These are phyloP conservation scores for Zanthoxylum bungeanum DNA, from an alignment of 345 rosid genomes.

Conservation along the genomic window DNA sequence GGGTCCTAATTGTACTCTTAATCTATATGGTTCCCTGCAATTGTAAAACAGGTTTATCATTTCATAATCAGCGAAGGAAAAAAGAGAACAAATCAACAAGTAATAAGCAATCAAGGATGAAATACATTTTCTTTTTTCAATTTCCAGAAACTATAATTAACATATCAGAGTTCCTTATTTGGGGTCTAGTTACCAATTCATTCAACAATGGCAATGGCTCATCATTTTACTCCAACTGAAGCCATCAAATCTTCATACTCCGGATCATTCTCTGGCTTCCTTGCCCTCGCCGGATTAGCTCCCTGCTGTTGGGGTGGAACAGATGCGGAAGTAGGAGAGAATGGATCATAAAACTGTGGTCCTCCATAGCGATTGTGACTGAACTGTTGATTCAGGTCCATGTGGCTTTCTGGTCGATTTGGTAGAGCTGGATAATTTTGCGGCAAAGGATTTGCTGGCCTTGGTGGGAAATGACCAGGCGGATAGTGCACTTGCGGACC, in stretches of 20 bases:
- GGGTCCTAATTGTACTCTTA: no score
- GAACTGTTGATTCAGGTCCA: conserved; percentile 34
- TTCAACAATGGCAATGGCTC: neutral
- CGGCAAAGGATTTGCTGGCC: conserved; percentile 46
- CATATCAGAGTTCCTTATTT: neutral
- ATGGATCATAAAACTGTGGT: conserved; percentile 82
- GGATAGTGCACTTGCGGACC: conserved; percentile 33
- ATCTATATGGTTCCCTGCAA: neutral
- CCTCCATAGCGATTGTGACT: conserved; percentile 24
- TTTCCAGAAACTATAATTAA: neutral
- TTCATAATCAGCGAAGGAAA: neutral
- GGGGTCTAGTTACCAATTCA: neutral
- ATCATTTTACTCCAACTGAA: conserved; percentile 57
- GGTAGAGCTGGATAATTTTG: conserved; percentile 32
- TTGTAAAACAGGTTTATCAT: neutral
- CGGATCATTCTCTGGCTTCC: conserved; percentile 51
- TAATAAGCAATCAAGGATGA: neutral
- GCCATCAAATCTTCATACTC: conserved; percentile 76
- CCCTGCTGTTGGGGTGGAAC: conserved; percentile 40
- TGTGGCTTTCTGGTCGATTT: conserved; percentile 29
- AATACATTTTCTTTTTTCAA: neutral
- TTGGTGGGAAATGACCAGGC: conserved; percentile 45
- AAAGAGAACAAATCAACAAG: neutral
- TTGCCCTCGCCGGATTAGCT: conserved; percentile 20
- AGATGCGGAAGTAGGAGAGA: conserved; percentile 61